Evolutionary conservation across 169 alveolate genomes (phyloP).

Genomic region (Plasmodium knowlesi): DNA sequence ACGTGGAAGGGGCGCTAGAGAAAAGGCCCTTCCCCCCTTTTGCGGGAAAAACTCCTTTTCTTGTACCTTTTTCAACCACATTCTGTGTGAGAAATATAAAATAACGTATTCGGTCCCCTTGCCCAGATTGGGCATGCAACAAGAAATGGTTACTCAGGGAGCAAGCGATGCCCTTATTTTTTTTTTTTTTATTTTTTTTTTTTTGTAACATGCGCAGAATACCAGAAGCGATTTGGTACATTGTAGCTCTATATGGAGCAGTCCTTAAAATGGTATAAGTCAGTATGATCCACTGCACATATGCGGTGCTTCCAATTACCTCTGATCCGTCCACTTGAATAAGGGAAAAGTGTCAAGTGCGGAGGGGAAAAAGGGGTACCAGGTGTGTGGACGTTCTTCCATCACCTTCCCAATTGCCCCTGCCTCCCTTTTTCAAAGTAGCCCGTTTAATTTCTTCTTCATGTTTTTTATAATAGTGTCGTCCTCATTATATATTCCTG

Average conservation of each 20-base stretch:
- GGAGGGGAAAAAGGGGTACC: not conserved
- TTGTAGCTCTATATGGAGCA: not conserved
- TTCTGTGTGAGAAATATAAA: not conserved
- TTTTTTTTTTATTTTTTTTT: not conserved
- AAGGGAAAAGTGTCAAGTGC: not conserved
- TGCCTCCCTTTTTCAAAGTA: not conserved
- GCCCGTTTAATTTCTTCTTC: slow-evolving; percentile 29
- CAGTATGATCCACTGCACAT: not conserved
- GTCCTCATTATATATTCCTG: slow-evolving; percentile 59
- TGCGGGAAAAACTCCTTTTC: not conserved
- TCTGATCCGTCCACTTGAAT: not conserved
- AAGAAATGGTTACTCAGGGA: not conserved
- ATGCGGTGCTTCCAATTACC: not conserved
- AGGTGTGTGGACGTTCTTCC: not conserved
- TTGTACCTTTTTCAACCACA: not conserved
- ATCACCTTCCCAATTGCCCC: not conserved
- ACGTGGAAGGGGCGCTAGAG: not conserved
- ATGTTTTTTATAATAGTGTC: slow-evolving; percentile 43
- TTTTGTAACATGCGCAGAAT: not conserved
- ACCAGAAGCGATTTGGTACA: not conserved
- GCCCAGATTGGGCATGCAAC: not conserved
- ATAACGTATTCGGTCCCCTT: not conserved
- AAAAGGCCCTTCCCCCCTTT: not conserved
- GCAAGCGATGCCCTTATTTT: not conserved
- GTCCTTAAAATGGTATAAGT: not conserved